phyloP scores from a whole-genome alignment of 1,284 basidiomycete genomes.

The Fomitopsis betulina region DNA sequence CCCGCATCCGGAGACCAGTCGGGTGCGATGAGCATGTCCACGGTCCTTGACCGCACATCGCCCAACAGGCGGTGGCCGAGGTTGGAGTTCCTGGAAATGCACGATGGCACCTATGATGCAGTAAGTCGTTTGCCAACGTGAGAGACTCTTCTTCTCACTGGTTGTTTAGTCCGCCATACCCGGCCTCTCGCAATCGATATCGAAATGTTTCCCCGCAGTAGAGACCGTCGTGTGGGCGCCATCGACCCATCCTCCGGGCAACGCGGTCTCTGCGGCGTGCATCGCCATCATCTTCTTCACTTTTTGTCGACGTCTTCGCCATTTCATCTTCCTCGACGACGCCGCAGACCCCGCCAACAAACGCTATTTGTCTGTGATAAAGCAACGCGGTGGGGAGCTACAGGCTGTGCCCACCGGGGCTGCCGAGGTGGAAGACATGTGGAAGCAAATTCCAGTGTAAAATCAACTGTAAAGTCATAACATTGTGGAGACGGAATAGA shows the following conservation, averaged over 20 bases:
- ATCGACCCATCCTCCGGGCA: slow-evolving; percentile 1
- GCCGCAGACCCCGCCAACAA: not conserved
- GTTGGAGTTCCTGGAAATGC: slow-evolving; percentile 10
- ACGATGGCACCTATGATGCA: slow-evolving; percentile 7
- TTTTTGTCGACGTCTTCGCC: slow-evolving; percentile 6
- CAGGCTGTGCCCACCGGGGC: not conserved
- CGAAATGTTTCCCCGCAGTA: slow-evolving; percentile 5
- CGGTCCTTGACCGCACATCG: slow-evolving; percentile 4
- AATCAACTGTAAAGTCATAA: too few relatives aligned
- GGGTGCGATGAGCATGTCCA: slow-evolving; percentile 1
- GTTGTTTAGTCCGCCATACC: slow-evolving; percentile 4
- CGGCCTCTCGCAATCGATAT: slow-evolving; percentile 2
- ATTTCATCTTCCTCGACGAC: slow-evolving; percentile 7
- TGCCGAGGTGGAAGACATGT: slow-evolving; percentile 7
- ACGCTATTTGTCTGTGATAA: slow-evolving; percentile 3
- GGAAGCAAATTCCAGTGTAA: not conserved
- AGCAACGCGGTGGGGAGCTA: not conserved
- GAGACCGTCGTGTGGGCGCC: slow-evolving; percentile 12
- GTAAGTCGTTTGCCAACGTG: slow-evolving; percentile 5
- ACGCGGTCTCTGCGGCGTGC: not conserved
- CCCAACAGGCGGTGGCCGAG: slow-evolving; percentile 6
- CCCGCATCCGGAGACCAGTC: not conserved
- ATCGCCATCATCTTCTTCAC: slow-evolving; percentile 10
- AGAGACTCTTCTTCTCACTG: not conserved
- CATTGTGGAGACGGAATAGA: not conserved